Conservation (phyloP, 1,284 basidiomycete genomes). For the Ustilago trichophora region DNA sequence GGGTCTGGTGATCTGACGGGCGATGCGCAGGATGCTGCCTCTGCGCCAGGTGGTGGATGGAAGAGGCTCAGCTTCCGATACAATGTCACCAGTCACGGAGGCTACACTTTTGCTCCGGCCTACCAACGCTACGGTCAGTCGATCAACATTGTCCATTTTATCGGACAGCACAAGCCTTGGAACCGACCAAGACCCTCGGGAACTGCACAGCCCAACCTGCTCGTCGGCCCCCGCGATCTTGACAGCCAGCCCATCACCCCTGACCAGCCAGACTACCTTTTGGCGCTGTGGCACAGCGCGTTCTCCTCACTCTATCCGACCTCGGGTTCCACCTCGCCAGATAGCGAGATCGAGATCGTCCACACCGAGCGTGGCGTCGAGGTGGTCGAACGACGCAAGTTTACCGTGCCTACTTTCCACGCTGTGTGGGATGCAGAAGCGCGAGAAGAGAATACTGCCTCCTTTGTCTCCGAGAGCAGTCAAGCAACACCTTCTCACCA, state of each 20-base stretch:
- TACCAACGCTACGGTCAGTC: constrained; percentile 89
- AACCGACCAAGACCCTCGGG: constrained; percentile 64
- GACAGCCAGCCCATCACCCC: constrained; percentile 66
- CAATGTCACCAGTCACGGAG: constrained; percentile 96
- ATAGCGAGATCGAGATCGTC: constrained; percentile 49
- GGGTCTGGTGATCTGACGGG: constrained; percentile 62
- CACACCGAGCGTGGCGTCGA: constrained; percentile 58
- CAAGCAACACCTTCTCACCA: constrained; percentile 1
- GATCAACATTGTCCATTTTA: constrained; percentile 92
- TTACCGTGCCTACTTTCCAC: constrained; percentile 76
- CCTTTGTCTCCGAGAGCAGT: neutral
- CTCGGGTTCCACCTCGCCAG: constrained; percentile 58
- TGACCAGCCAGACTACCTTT: constrained; percentile 74
- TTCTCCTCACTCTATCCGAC: constrained; percentile 85
- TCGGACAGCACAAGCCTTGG: constrained; percentile 95
- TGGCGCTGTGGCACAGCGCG: constrained; percentile 88
- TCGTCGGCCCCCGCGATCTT: constrained; percentile 35
- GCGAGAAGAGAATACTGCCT: constrained; percentile 3
- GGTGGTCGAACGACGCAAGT: constrained; percentile 69
- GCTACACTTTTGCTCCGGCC: constrained; percentile 95
- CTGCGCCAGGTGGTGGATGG: constrained; percentile 76
- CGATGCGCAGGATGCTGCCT: neutral
- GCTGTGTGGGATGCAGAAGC: constrained; percentile 76
- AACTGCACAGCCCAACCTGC: constrained; percentile 61
- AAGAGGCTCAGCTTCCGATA: constrained; percentile 82